Base-by-base conservation (phyloP, 345 rosid genomes). In the Brassica juncea region DNA sequence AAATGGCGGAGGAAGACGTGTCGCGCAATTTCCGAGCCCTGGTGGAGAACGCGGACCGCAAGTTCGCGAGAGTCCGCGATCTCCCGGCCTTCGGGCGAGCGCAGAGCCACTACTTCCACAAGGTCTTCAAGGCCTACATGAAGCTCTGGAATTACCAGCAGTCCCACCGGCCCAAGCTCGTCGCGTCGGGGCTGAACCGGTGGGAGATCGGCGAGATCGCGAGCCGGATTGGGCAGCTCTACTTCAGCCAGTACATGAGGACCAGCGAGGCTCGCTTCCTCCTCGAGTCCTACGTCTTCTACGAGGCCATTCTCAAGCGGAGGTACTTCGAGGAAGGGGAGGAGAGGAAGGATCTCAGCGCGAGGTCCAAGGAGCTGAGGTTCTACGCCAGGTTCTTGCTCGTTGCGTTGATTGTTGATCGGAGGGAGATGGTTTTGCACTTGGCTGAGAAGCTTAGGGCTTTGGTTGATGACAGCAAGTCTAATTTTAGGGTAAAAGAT, bases 151-250 rank as follows among this genome's bases (percentile, higher is more conserved):
- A 86, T 88, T 93, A 83, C 85, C 99, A 96, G 90, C 99, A 93
- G 60, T 90, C 85, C 25, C 81, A 93, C 84, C 82, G 99, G 80
- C 11, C 88, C 2, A 83, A 76, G 80, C 94, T 96, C 25, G 88
- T 96, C 2, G 86, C 81, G 4, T 79, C 92, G n/a, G 99, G 99
- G 21, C 81, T 93, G 68, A 87, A 88, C 80, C 92, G 99, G 10
- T 95, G 97, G 97, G 99, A 95, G 82, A 93, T 95, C 70, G 99
- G 99, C 31, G 97, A 95, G 91, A 92, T 95, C 89, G 99, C 99
- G 9, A 88, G 98, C 83, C 94, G 99, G 82, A 96, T 96, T 89
- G 98, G 98, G 28, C 99, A 96, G 91, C 90, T 96, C 31, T 96
- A 96, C 85, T 96, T 87, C 81, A 86, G 84, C 72, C 99, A 92